Evolutionary conservation across 202 grass and related monocot genomes (phyloP).

Genomic region (Bolboschoenoplectus hybrid): DNA sequence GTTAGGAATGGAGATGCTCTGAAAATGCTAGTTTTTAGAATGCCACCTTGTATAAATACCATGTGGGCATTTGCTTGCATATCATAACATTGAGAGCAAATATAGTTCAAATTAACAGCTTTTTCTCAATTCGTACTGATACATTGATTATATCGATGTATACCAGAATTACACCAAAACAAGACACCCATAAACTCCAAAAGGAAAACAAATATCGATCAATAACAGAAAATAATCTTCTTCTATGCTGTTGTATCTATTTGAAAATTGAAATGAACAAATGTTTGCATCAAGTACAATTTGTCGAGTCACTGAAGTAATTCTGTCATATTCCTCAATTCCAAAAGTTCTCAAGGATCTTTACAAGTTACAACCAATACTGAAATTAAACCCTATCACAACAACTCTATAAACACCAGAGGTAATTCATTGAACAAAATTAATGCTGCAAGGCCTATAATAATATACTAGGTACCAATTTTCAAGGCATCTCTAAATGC

Average conservation of each 20-base stretch:
- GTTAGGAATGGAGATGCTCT: too few relatives aligned
- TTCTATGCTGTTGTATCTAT: constrained; percentile 13
- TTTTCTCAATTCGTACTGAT: background rate
- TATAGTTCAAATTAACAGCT: background rate
- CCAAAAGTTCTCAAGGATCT: constrained; percentile 33
- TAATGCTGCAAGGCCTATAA: constrained; percentile 33
- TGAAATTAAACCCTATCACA: constrained; percentile 36
- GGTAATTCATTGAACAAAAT: constrained; percentile 30
- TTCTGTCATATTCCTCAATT: constrained; percentile 26
- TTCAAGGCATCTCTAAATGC: constrained; percentile 77
- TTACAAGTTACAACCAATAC: constrained; percentile 39
- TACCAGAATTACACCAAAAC: background rate
- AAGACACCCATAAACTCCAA: background rate
- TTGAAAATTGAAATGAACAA: constrained; percentile 21
- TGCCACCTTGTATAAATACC: background rate
- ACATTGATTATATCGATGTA: background rate
- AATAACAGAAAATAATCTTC: background rate
- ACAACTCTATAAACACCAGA: constrained; percentile 37
- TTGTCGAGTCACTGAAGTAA: background rate
- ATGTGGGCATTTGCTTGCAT: background rate
- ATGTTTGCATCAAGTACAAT: constrained; percentile 23
- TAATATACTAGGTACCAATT: constrained; percentile 49
- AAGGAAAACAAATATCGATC: background rate
- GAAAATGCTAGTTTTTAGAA: too few relatives aligned
- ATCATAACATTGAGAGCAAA: background rate